Evolutionary conservation across 1,139 yeast genomes (phyloP).

Genomic region (Candida glucosophila): DNA sequence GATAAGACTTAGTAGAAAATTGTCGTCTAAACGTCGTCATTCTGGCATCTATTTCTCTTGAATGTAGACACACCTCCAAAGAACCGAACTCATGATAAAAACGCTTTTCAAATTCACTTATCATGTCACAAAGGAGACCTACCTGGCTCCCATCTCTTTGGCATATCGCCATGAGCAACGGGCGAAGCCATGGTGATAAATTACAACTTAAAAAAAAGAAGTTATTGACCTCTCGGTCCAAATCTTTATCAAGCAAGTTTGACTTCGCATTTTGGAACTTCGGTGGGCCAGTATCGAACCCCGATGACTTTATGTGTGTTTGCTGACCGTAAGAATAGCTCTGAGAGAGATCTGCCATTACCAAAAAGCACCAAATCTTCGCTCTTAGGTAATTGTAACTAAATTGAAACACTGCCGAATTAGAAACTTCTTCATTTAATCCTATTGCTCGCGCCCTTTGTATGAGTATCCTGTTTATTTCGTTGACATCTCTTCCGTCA

Average conservation of each 20-base stretch:
- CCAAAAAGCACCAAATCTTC: constrained; percentile 3
- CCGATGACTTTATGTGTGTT: neutral
- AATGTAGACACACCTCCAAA: constrained; percentile 1
- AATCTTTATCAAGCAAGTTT: constrained; percentile 1
- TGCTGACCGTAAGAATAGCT: constrained; percentile 3
- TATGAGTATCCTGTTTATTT: neutral
- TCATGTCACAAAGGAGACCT: constrained; percentile 1
- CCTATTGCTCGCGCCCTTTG: neutral
- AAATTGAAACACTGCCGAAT: neutral
- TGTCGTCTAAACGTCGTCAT: constrained; percentile 1
- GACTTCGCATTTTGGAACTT: neutral
- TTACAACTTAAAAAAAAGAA: constrained; percentile 1
- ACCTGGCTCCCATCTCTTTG: constrained; percentile 1
- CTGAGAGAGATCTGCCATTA: constrained; percentile 3
- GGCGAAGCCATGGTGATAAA: no score
- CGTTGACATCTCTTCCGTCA: neutral
- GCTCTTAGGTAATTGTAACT: constrained; percentile 1
- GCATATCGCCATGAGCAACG: neutral
- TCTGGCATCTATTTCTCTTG: neutral
- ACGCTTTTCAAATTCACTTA: constrained; percentile 1
- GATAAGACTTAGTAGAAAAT: constrained; percentile 1
- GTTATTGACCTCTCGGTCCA: constrained; percentile 2
- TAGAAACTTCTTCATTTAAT: neutral
- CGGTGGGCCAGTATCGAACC: neutral
- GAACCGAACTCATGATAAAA: constrained; percentile 3